A percentile compares a stretch with the other conserved stretches of the same genome.
These are phyloP conservation scores for Glarea lozoyensis DNA, from an alignment of 495 filamentous ascomycete genomes.

Conservation along the genomic window DNA sequence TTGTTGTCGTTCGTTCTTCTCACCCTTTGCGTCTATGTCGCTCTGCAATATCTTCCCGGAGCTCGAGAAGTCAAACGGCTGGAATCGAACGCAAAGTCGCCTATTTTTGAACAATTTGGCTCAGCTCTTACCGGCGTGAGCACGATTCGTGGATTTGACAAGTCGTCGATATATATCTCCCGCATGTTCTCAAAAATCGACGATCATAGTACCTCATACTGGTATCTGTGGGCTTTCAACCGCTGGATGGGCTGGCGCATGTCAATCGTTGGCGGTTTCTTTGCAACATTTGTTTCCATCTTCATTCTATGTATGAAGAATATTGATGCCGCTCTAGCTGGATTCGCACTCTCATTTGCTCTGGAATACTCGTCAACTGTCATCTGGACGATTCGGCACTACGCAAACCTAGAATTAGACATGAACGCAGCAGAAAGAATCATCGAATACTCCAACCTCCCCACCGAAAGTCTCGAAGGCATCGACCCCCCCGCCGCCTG, in stretches of 20 bases:
- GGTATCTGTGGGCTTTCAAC: slow-evolving; percentile 62
- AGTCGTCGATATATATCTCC: slow-evolving; percentile 51
- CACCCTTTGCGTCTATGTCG: slow-evolving; percentile 45
- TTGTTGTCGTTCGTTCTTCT: slow-evolving; percentile 47
- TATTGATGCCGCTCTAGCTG: slow-evolving; percentile 68
- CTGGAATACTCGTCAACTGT: slow-evolving; percentile 47
- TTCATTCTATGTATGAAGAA: slow-evolving; percentile 52
- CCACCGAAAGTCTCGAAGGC: slow-evolving; percentile 57
- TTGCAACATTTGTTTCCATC: slow-evolving; percentile 53
- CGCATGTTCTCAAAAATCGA: slow-evolving; percentile 62
- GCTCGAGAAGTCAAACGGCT: slow-evolving; percentile 71
- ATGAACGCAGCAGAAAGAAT: slow-evolving; percentile 84
- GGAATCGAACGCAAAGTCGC: slow-evolving; percentile 63
- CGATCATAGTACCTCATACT: slow-evolving; percentile 49
- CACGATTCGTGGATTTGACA: slow-evolving; percentile 69
- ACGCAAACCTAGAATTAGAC: slow-evolving; percentile 56
- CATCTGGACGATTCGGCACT: slow-evolving; percentile 48
- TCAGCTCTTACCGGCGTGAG: slow-evolving; percentile 60
- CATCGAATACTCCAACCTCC: slow-evolving; percentile 66
- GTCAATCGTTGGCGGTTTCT: slow-evolving; percentile 60
- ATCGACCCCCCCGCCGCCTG: slow-evolving; percentile 62
- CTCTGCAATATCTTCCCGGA: slow-evolving; percentile 51
- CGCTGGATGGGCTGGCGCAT: slow-evolving; percentile 70
- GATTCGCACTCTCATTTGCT: slow-evolving; percentile 62
- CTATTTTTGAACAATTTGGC: slow-evolving; percentile 70